Evolutionary conservation across 2,329 filamentous ascomycete genomes (phyloP).

Genomic region (Davidsoniella australis): DNA sequence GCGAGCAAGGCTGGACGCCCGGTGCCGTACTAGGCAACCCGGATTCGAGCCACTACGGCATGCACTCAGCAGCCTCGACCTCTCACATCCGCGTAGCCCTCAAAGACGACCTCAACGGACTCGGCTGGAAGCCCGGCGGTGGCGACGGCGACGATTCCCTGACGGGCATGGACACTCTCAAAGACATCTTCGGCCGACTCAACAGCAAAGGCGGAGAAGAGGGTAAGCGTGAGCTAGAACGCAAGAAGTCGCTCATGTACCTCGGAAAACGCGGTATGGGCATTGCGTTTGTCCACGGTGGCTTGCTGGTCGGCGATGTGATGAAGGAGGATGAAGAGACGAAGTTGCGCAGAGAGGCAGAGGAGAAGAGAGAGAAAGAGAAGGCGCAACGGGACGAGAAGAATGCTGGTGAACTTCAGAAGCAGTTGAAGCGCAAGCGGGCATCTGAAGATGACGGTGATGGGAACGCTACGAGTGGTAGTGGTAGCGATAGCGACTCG

Average conservation of each 20-base stretch:
- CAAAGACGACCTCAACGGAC: slow-evolving; percentile 80
- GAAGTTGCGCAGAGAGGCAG: neutral
- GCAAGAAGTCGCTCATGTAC: slow-evolving; percentile 57
- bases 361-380: neutral
- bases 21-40: slow-evolving; percentile 67
- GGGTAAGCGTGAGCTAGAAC: slow-evolving; percentile 31
- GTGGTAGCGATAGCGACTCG: neutral
- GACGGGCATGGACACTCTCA: slow-evolving; percentile 74
- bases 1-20: slow-evolving; percentile 77
- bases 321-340: slow-evolving; percentile 14
- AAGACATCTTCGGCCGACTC: slow-evolving; percentile 68
- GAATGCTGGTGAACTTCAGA: neutral
- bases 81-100: slow-evolving; percentile 72
- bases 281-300: slow-evolving; percentile 79
- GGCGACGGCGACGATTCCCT: slow-evolving; percentile 57
- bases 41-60: slow-evolving; percentile 55
- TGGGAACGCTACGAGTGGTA: neutral
- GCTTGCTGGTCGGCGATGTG: slow-evolving; percentile 32
- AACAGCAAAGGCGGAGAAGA: slow-evolving; percentile 76
- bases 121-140: slow-evolving; percentile 49
- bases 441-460: neutral
- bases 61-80: slow-evolving; percentile 64
- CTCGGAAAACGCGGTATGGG: slow-evolving; percentile 51
- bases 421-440: slow-evolving; percentile 4
- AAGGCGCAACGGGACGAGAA: neutral